Evolutionary conservation across 2,329 filamentous ascomycete species (phyloP).

Genomic region (Hypoxylon sp.): DNA sequence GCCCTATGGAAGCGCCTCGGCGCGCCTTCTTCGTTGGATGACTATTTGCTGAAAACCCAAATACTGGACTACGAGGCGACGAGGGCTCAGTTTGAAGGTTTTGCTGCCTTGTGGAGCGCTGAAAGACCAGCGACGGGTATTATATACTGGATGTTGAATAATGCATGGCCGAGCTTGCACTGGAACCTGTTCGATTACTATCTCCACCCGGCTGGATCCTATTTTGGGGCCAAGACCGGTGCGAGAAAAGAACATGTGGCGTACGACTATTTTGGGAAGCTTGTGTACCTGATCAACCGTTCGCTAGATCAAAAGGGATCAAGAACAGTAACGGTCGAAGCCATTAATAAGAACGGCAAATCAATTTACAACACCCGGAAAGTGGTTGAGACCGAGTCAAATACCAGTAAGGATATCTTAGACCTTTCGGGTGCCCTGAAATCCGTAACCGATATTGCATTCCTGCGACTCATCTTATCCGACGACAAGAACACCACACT

Average conservation of each 20-base stretch:
- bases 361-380: conserved; percentile 56
- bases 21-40: conserved; percentile 64
- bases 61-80: conserved; percentile 77
- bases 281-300: conserved; percentile 70
- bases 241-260: conserved; percentile 67
- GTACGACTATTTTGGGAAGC: conserved; percentile 66
- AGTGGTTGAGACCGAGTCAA: conserved; percentile 59
- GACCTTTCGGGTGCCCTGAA: conserved; percentile 54
- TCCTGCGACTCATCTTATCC: conserved; percentile 66
- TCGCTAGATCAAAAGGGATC: conserved; percentile 58
- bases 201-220: conserved; percentile 69
- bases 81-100: conserved; percentile 71
- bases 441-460: conserved; percentile 60
- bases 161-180: conserved; percentile 75
- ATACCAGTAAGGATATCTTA: conserved; percentile 59
- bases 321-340: conserved; percentile 64
- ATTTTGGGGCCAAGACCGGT: conserved; percentile 71
- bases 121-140: conserved; percentile 70
- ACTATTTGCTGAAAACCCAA: conserved; percentile 73
- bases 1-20: conserved; percentile 69
- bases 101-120: conserved; percentile 65
- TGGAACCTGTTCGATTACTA: conserved; percentile 78
- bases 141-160: conserved; percentile 79
- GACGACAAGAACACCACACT: conserved; percentile 56
- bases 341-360: conserved; percentile 65